Evolutionary conservation across 106 monocot genomes (phyloP).

Genomic region (Gastrodia elata): DNA sequence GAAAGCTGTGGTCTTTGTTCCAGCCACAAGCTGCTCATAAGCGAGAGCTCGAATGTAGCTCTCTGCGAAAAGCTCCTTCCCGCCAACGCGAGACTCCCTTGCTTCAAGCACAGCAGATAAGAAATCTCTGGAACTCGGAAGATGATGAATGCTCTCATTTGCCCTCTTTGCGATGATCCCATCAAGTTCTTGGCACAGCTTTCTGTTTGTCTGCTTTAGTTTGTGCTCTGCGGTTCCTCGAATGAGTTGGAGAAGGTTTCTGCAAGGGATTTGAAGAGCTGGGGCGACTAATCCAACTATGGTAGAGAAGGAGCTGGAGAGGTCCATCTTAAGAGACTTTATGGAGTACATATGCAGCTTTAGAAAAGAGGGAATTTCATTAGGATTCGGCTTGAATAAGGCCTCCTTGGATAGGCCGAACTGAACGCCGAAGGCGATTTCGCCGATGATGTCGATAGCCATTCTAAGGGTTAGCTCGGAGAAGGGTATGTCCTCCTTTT

Average conservation of each 20-base stretch:
- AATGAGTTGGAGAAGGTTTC: constrained; percentile 30
- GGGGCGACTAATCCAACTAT: constrained; percentile 44
- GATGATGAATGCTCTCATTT: neutral
- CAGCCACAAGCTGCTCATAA: constrained; percentile 90
- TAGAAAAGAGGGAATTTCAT: constrained; percentile 37
- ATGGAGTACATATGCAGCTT: constrained; percentile 49
- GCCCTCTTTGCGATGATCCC: constrained; percentile 34
- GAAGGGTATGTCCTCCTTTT: constrained; percentile 40
- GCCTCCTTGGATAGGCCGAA: constrained; percentile 29
- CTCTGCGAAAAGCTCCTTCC: constrained; percentile 37
- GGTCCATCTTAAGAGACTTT: constrained; percentile 64
- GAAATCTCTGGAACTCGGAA: constrained; percentile 39
- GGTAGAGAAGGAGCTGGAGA: constrained; percentile 60
- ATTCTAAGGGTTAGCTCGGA: constrained; percentile 50
- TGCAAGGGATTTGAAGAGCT: constrained; percentile 34
- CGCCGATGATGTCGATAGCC: constrained; percentile 68
- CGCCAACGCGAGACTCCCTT: constrained; percentile 21
- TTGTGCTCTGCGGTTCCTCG: constrained; percentile 46
- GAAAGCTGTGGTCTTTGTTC: constrained; percentile 67
- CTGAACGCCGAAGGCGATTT: constrained; percentile 57
- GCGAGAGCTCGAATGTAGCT: constrained; percentile 58
- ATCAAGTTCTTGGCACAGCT: constrained; percentile 30
- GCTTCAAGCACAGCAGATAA: constrained; percentile 51
- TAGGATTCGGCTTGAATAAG: neutral
- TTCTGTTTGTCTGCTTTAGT: constrained; percentile 28